Percentiles rank a stretch among this genome's conserved stretches.
These are phyloP conservation scores for Gigaspora rosea DNA, from an alignment of 192 early-diverging fungal species.

Conservation along the genomic window DNA sequence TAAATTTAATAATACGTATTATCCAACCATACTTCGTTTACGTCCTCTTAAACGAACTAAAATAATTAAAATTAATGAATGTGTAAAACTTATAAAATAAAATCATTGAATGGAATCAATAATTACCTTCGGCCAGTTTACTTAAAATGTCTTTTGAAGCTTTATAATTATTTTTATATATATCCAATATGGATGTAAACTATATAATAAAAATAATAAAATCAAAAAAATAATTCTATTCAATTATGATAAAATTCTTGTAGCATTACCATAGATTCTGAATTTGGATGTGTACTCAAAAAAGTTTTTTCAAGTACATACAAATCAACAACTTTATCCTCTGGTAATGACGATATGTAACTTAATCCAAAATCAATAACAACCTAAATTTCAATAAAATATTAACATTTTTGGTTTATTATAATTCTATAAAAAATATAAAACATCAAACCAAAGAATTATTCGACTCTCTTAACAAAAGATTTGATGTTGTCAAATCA, in stretches of 20 bases:
- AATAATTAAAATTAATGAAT: not conserved
- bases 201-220: slow-evolving; percentile 33
- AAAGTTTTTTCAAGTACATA: slow-evolving; percentile 98
- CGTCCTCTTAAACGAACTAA: slow-evolving; percentile 76
- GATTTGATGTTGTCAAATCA: slow-evolving; percentile 95
- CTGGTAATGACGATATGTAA: slow-evolving; percentile 76
- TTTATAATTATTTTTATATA: slow-evolving; percentile 60
- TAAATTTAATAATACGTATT: slow-evolving; percentile 1
- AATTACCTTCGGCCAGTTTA: slow-evolving; percentile 81
- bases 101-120: not conserved
- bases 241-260: not conserved
- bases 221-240: not conserved
- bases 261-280: slow-evolving; percentile 66
- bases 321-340: slow-evolving; percentile 98
- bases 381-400: slow-evolving; percentile 39
- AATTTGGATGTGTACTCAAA: slow-evolving; percentile 88
- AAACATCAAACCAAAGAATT: slow-evolving; percentile 48
- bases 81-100: not conserved
- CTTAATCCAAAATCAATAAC: slow-evolving; percentile 98
- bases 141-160: slow-evolving; percentile 61
- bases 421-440: slow-evolving; percentile 3
- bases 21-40: slow-evolving; percentile 81
- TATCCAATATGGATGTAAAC: slow-evolving; percentile 74
- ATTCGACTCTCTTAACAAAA: slow-evolving; percentile 65
- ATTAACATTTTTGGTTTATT: not conserved